phyloP scores from a whole-genome alignment of 768 basidiomycete species.

The Mycena latifolia region DNA sequence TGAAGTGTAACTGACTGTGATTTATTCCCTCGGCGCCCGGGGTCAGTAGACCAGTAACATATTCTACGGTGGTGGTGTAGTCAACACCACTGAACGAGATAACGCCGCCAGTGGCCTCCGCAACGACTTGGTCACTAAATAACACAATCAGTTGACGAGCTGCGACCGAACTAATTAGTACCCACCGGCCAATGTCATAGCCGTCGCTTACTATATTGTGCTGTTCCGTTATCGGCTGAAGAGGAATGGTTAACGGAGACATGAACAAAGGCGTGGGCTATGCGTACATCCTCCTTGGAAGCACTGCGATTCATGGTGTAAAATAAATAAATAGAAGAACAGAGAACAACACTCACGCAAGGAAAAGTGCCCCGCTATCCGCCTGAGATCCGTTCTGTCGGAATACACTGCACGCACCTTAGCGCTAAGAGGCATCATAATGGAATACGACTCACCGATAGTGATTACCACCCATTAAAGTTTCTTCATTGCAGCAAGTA shows the following conservation, averaged over 20 bases:
- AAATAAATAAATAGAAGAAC: background rate
- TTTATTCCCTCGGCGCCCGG: constrained; percentile 56
- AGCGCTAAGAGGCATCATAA: background rate
- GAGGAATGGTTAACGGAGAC: background rate
- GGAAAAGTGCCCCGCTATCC: constrained; percentile 52
- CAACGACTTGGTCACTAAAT: constrained; percentile 23
- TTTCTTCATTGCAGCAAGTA: constrained; percentile 41
- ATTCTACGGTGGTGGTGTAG: constrained; percentile 35
- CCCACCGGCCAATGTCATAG: constrained; percentile 56
- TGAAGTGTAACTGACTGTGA: constrained; percentile 50
- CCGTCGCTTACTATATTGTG: constrained; percentile 59
- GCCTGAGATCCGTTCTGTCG: constrained; percentile 56
- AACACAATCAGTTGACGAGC: background rate
- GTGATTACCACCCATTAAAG: constrained; percentile 60
- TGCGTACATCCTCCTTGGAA: constrained; percentile 26
- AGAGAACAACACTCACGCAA: constrained; percentile 54
- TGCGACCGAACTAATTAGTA: background rate
- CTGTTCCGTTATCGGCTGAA: constrained; percentile 25
- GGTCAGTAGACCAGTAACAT: constrained; percentile 56
- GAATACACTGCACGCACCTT: constrained; percentile 45
- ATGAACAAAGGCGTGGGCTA: background rate
- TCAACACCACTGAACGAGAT: constrained; percentile 43
- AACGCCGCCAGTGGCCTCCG: constrained; percentile 19
- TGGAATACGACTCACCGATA: constrained; percentile 48
- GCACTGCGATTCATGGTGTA: constrained; percentile 10